A percentile compares a stretch with the other conserved stretches of the same genome.
Evolutionary conservation across 805 yeast genomes (phyloP).

Genomic region (Yarrowia alimentaria): DNA sequence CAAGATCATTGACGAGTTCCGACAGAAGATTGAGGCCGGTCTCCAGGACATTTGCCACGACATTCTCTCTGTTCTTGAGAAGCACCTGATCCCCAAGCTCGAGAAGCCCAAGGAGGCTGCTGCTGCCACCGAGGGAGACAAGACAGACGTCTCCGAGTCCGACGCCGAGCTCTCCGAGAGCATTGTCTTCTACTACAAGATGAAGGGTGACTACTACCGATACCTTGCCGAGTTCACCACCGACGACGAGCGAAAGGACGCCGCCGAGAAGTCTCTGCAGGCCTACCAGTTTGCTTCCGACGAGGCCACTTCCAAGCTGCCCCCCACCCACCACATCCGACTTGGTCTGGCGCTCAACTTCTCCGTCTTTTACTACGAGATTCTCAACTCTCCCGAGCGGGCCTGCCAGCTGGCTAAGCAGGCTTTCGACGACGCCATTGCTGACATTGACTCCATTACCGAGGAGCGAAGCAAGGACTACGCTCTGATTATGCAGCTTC

Average conservation of each 20-base stretch:
- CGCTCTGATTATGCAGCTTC: conserved; percentile 96
- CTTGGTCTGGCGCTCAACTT: conserved; percentile 96
- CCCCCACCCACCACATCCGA: conserved; percentile 99
- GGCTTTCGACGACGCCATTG: conserved; percentile 98
- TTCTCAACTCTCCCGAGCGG: conserved; percentile 95
- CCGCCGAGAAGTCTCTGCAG: conserved; percentile 91
- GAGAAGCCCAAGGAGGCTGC: conserved; percentile 23
- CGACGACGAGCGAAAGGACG: conserved; percentile 88
- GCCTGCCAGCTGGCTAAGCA: conserved; percentile 99
- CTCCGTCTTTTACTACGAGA: conserved; percentile 97
- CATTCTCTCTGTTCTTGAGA: conserved; percentile 80
- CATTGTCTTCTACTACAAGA: conserved; percentile 96
- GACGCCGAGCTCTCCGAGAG: conserved; percentile 97
- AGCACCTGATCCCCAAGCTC: conserved; percentile 72
- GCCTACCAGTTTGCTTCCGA: conserved; percentile 96
- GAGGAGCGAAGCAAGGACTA: conserved; percentile 99
- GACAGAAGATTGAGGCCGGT: conserved; percentile 92
- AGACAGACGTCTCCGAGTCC: conserved; percentile 3
- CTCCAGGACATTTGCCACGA: conserved; percentile 94
- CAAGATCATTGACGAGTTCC: conserved; percentile 93
- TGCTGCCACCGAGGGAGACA: not conserved
- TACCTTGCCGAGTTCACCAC: conserved; percentile 96
- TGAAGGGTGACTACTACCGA: conserved; percentile 99
- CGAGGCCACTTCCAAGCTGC: conserved; percentile 95
- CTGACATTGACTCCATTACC: conserved; percentile 94